Conservation (phyloP, 768 basidiomycete genomes). For the Cyclocybe aegerita region DNA sequence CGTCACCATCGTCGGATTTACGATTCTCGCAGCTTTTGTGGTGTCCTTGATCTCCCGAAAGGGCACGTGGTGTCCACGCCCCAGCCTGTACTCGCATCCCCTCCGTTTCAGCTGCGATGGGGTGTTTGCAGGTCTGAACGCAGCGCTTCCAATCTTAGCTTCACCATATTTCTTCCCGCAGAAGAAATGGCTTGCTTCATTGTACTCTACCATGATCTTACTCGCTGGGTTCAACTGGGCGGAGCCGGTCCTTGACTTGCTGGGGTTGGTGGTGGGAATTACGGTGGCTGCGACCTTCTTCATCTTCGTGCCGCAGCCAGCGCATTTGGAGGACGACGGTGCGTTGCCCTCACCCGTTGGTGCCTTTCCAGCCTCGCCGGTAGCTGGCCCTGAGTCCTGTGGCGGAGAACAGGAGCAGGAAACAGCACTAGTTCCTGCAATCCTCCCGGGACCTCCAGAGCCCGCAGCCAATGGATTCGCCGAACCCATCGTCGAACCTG, state of each 20-base stretch:
- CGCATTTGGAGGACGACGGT: too few species aligned
- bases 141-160: background rate
- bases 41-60: background rate
- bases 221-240: background rate
- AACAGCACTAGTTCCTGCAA: too few species aligned
- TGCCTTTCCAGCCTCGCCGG: too few species aligned
- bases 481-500: too few species aligned
- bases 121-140: conserved; percentile 4
- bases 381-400: too few species aligned
- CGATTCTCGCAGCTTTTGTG: too few species aligned
- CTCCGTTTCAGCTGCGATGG: background rate
- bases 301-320: background rate
- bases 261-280: background rate
- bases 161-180: conserved; percentile 4
- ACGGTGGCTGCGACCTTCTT: background rate
- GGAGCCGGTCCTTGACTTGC: background rate
- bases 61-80: conserved; percentile 1
- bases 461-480: too few species aligned
- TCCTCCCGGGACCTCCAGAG: too few species aligned
- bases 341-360: too few species aligned
- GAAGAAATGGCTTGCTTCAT: background rate
- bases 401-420: too few species aligned
- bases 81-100: background rate
- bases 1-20: too few species aligned
- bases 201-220: background rate